phyloP scores from a whole-genome alignment of 2,329 filamentous ascomycete genomes.

The Aspergillus thermomutatus region DNA sequence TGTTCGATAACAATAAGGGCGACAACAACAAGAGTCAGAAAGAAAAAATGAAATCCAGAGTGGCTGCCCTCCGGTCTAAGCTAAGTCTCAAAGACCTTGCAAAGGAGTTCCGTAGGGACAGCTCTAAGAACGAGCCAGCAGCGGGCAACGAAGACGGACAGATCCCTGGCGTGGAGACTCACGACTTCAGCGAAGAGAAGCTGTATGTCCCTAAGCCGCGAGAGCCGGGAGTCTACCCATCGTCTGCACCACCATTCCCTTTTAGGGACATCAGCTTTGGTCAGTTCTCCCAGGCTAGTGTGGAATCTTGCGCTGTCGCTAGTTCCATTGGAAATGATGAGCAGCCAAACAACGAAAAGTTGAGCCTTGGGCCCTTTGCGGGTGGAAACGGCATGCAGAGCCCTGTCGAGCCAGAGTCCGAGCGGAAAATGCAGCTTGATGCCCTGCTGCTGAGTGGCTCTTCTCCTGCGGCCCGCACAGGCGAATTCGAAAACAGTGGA shows the following conservation, averaged over 20 bases:
- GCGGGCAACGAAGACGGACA: neutral
- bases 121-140: neutral
- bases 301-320: constrained; percentile 3
- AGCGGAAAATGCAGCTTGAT: constrained; percentile 3
- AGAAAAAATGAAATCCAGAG: constrained; percentile 22
- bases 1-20: neutral
- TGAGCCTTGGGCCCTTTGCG: constrained; percentile 4
- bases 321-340: neutral
- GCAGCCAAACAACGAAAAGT: neutral
- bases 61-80: constrained; percentile 26
- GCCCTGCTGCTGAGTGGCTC: constrained; percentile 14
- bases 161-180: neutral
- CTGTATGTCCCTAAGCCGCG: constrained; percentile 16
- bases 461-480: constrained; percentile 15
- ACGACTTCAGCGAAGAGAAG: constrained; percentile 8
- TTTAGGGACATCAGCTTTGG: constrained; percentile 3
- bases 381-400: neutral
- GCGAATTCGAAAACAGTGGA: constrained; percentile 12
- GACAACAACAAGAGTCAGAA: neutral
- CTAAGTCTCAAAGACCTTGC: constrained; percentile 29
- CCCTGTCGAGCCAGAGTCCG: neutral
- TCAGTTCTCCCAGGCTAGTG: constrained; percentile 1
- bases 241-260: constrained; percentile 12
- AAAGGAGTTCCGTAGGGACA: constrained; percentile 21
- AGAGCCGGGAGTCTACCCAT: constrained; percentile 4